Percentiles rank a stretch among this genome's conserved stretches.
Conservation (phyloP, 2,329 filamentous ascomycete genomes). For the Pseudogymnoascus sp. region DNA sequence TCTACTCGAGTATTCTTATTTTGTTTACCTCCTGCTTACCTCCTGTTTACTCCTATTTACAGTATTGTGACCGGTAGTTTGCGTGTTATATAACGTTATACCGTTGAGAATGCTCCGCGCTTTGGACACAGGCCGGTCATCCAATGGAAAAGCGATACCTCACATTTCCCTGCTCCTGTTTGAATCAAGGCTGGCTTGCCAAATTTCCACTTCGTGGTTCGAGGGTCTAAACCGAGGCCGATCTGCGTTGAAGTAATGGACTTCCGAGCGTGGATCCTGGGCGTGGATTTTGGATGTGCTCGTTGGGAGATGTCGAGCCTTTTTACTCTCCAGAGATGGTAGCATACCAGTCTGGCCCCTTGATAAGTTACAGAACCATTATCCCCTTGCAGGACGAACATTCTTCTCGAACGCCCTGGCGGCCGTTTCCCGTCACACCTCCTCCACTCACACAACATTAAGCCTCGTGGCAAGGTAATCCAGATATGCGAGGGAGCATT, state of each 20-base stretch:
- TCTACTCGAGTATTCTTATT: background rate
- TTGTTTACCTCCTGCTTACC: background rate
- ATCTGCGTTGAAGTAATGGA: background rate
- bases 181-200: background rate
- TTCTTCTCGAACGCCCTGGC: background rate
- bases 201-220: background rate
- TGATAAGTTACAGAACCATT: background rate
- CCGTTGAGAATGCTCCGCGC: background rate
- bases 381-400: background rate
- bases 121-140: background rate
- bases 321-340: background rate
- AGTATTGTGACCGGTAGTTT: background rate
- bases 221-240: background rate
- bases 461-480: background rate
- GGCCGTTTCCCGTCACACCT: background rate
- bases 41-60: background rate
- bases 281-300: background rate
- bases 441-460: background rate
- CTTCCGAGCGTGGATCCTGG: background rate
- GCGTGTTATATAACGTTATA: background rate
- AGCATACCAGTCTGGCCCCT: background rate
- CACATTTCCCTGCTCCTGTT: background rate
- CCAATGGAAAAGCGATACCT: background rate
- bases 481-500: background rate
- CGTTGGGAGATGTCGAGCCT: background rate